A percentile compares a stretch with the other conserved stretches of the same genome.
These are phyloP conservation scores for Helotiales sp. DNA, from an alignment of 2,329 filamentous ascomycete genomes.

Conservation along the genomic window DNA sequence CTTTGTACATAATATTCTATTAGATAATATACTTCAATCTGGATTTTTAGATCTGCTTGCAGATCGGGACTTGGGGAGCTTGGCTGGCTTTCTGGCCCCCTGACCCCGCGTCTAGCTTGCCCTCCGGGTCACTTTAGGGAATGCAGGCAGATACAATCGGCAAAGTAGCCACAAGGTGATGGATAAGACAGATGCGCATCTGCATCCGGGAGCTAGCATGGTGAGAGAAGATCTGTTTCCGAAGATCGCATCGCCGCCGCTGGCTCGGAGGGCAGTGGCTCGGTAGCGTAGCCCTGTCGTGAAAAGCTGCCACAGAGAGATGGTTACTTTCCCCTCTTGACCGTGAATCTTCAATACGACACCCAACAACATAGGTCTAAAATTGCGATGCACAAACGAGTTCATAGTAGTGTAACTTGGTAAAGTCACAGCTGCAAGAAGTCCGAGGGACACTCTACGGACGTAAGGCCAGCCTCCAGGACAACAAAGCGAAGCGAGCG, in stretches of 20 bases:
- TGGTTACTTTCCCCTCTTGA: neutral
- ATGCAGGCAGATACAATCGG: neutral
- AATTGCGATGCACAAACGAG: neutral
- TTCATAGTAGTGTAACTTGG: neutral
- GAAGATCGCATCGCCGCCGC: neutral
- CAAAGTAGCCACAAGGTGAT: neutral
- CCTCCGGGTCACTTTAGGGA: neutral
- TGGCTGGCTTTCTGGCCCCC: neutral
- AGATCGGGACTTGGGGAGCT: neutral
- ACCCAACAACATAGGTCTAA: neutral
- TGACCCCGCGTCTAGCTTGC: neutral
- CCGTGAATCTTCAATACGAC: neutral
- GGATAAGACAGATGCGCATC: neutral
- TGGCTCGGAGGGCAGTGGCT: neutral
- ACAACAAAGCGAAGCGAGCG: neutral
- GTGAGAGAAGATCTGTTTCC: neutral
- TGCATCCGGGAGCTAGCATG: neutral
- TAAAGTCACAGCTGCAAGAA: neutral
- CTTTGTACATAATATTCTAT: neutral
- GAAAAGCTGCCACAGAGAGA: neutral
- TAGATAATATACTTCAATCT: neutral
- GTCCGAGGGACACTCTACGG: neutral
- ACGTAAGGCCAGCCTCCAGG: neutral
- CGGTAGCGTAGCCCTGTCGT: neutral
- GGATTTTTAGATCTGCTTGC: neutral